Base-by-base conservation (phyloP, 805 yeast genomes). In the Yueomyces sinensis region DNA sequence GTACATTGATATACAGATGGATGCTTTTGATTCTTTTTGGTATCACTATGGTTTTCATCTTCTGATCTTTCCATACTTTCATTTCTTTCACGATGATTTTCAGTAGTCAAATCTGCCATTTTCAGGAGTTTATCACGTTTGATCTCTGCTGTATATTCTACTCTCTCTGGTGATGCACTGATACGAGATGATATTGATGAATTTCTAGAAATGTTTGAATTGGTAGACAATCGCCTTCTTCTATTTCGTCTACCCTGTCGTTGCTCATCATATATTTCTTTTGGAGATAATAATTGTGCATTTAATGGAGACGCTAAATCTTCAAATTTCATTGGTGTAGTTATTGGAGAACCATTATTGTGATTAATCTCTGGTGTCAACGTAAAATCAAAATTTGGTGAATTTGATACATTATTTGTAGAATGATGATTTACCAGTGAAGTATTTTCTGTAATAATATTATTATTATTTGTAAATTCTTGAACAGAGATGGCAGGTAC, bases 1-100 rank as follows among this genome's bases (percentile, higher is more conserved):
- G 76, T 75, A 55, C 97, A 89, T 2, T 79, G 79, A 56, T 50
- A 55, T 9, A 44, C 37, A 9, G 56, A 48, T 13, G 56, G 47
- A 27, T 50, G 43, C 37, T 50, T 54, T 33, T 41, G 41, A 6
- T n/a, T n/a, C n/a, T n/a, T n/a, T n/a, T n/a, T n/a, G n/a, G n/a
- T n/a, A n/a, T n/a, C n/a, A n/a, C n/a, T n/a, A n/a, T n/a, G n/a
- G n/a, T n/a, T n/a, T n/a, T n/a, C n/a, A n/a, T n/a, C n/a, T n/a
- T n/a, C n/a, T n/a, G n/a, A n/a, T n/a, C n/a, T n/a, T 5, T 27
- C 33, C 24, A 13, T 27, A 17, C 27, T 19, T 14, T 28, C 25
- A n/a, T n/a, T n/a, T n/a, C n/a, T n/a, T n/a, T n/a, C n/a, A n/a
- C n/a, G n/a, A n/a, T n/a, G n/a, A 3, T 14, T 23, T 11, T 30